Evolutionary conservation across 345 rosid genomes (phyloP), one percentile per base, ranked within the genome.

Genomic region (Kandelia obovata): DNA sequence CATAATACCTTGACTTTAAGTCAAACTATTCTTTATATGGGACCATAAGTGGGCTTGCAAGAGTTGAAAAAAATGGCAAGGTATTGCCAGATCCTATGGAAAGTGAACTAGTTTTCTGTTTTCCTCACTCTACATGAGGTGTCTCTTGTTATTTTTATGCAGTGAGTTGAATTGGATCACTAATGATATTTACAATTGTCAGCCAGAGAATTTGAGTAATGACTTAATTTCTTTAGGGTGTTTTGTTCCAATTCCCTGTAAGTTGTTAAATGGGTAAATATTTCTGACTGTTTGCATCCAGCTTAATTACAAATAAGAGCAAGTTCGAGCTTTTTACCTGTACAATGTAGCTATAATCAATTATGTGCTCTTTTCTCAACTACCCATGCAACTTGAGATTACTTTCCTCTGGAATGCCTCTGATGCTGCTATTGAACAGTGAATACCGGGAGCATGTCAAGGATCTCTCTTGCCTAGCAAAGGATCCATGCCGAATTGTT

Each of bases 391-490:
- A 49, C 49, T 23, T 23, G 49, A 49, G 76, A 58, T 51, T 65
- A 7, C 17, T 11, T 46, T 67, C 27, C n/a, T 28, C 43, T 28
- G 43, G 23, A 7, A 52, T 5, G 46, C 31, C 49, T 39, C 32
- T 43, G 11, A 64, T 46, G 58, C 6, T 10, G 25, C 6, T 53
- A 27, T 66, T 27, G 26, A 27, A 73, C 89, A 95, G 99, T 75
- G 85, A 84, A 77, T 84, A 83, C 65, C 76, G 96, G 61, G 99
- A 95, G 64, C 94, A 90, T 58, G 94, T 96, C 75, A 96, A 96
- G 88, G 99, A 96, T 82, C 86, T 96, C 56, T 80, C 90, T 43
- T 81, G 87, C 81, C 46, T 85, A 62, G 85, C 94, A 3, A 86
- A 82, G 76, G 81, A 92, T 76, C 80, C 87, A 70, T 56, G 80